Conservation (phyloP, 2,329 filamentous ascomycete genomes). For the Diaporthe sp. region DNA sequence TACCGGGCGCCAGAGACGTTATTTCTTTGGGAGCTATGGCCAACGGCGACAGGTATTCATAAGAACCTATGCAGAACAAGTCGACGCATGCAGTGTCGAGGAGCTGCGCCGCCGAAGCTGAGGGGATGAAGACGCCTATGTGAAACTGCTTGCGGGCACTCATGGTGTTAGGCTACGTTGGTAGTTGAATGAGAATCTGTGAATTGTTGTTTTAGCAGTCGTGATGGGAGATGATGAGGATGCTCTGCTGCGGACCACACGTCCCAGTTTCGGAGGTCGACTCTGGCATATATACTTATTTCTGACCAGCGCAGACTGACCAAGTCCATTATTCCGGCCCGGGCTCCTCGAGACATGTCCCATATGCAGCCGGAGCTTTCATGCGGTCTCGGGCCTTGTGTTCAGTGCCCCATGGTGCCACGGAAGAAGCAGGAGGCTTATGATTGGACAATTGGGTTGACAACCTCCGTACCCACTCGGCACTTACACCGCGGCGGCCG, state of each 20-base stretch:
- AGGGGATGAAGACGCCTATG: slow-evolving; percentile 65
- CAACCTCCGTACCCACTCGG: slow-evolving; percentile 37
- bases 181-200: not conserved
- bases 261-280: not conserved
- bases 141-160: slow-evolving; percentile 47
- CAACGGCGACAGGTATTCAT: slow-evolving; percentile 56
- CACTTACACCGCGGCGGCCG: slow-evolving; percentile 10
- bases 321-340: not conserved
- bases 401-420: slow-evolving; percentile 3
- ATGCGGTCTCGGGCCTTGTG: not conserved
- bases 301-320: not conserved
- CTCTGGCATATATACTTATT: not conserved
- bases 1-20: slow-evolving; percentile 55
- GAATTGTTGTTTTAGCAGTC: not conserved
- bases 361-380: not conserved
- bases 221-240: not conserved
- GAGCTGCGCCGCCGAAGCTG: slow-evolving; percentile 52
- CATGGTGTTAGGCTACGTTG: not conserved
- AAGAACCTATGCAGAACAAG: slow-evolving; percentile 60
- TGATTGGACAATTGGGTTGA: slow-evolving; percentile 25
- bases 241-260: not conserved
- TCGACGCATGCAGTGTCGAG: slow-evolving; percentile 66
- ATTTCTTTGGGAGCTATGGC: slow-evolving; percentile 52
- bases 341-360: not conserved
- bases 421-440: not conserved